These are phyloP conservation scores for Aspergillus sparsus DNA, from an alignment of 495 filamentous ascomycete genomes.

Conservation along the genomic window DNA sequence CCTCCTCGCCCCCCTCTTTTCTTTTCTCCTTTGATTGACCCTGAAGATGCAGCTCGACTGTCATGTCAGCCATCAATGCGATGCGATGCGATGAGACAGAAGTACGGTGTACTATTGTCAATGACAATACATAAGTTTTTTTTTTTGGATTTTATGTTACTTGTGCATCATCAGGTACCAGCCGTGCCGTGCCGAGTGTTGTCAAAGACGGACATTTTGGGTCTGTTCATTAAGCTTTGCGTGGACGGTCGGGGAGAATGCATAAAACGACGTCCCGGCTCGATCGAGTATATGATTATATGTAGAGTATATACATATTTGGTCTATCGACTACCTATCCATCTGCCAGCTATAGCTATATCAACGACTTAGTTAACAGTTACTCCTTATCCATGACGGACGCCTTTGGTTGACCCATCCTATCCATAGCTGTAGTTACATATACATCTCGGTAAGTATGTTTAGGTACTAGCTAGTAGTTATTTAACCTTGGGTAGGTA, in stretches of 20 bases:
- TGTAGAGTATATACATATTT: not conserved
- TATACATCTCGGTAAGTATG: too few relatives aligned
- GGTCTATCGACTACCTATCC: not conserved
- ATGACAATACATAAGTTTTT: not conserved
- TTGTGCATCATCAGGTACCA: slow-evolving; percentile 12
- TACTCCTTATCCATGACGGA: too few relatives aligned
- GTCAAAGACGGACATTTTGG: slow-evolving; percentile 2
- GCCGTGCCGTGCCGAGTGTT: slow-evolving; percentile 23
- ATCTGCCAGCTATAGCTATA: too few relatives aligned
- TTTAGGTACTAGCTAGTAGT: too few relatives aligned
- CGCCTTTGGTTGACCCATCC: too few relatives aligned
- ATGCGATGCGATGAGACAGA: not conserved
- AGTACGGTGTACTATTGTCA: not conserved
- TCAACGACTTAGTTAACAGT: too few relatives aligned
- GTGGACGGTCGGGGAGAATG: slow-evolving; percentile 10
- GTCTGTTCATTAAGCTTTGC: slow-evolving; percentile 10
- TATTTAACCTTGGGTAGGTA: too few relatives aligned
- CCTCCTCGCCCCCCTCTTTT: too few relatives aligned
- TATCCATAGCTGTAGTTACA: too few relatives aligned
- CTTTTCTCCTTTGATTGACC: too few relatives aligned
- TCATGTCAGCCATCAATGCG: too few relatives aligned
- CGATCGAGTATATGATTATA: not conserved
- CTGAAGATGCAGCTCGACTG: too few relatives aligned
- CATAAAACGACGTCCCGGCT: slow-evolving; percentile 5
- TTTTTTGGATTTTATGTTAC: not conserved